These are phyloP conservation scores for Ogataea neopini DNA, from an alignment of 805 yeast genomes.

Conservation along the genomic window DNA sequence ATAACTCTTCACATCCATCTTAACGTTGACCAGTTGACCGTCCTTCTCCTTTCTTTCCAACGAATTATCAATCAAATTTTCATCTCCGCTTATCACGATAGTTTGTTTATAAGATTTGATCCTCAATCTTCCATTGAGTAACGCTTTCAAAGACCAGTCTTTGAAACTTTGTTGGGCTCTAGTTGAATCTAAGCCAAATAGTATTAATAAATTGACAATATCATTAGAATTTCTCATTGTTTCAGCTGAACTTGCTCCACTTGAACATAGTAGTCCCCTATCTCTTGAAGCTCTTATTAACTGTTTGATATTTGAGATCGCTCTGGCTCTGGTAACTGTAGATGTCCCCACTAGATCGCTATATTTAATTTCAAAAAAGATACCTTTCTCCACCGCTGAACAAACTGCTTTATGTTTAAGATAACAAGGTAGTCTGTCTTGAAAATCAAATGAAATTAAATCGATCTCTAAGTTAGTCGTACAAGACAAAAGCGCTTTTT, in stretches of 20 bases:
- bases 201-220: slow-evolving; percentile 59
- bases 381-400: slow-evolving; percentile 80
- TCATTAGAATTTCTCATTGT: slow-evolving; percentile 65
- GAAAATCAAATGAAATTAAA: slow-evolving; percentile 69
- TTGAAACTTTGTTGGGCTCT: slow-evolving; percentile 61
- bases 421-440: slow-evolving; percentile 67
- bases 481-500: slow-evolving; percentile 73
- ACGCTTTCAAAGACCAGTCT: slow-evolving; percentile 60
- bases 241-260: slow-evolving; percentile 60
- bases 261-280: slow-evolving; percentile 74
- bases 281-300: slow-evolving; percentile 79
- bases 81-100: slow-evolving; percentile 55
- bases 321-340: slow-evolving; percentile 48
- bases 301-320: slow-evolving; percentile 70
- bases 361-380: slow-evolving; percentile 79
- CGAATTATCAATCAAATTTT: slow-evolving; percentile 28
- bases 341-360: slow-evolving; percentile 44
- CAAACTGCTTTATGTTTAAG: slow-evolving; percentile 83
- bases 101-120: slow-evolving; percentile 78
- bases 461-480: slow-evolving; percentile 80
- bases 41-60: slow-evolving; percentile 23
- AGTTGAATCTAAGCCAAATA: slow-evolving; percentile 70
- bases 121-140: slow-evolving; percentile 75
- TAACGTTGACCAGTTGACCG: slow-evolving; percentile 14
- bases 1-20: slow-evolving; percentile 20